A percentile compares a stretch with the other conserved stretches of the same genome.
These are phyloP conservation scores for Venturia oleaginea DNA, from an alignment of 2,329 filamentous ascomycete species.

Conservation along the genomic window DNA sequence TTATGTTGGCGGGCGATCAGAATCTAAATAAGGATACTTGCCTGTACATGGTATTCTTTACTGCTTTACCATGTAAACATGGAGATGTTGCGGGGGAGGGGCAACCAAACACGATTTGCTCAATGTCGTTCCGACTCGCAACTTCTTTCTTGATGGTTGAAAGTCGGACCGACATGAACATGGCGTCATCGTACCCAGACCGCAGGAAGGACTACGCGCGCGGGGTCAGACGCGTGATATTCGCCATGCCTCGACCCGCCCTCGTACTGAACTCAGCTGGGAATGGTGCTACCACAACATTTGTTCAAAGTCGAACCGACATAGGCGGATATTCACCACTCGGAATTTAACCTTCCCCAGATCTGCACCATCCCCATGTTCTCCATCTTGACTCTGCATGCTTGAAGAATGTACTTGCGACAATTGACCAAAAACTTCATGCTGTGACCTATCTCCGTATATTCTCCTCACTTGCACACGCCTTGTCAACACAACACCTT, in stretches of 20 bases:
- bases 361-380: neutral
- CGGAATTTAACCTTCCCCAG: neutral
- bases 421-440: neutral
- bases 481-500: neutral
- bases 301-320: neutral
- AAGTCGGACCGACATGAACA: neutral
- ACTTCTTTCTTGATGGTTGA: neutral
- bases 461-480: neutral
- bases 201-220: too few relatives aligned
- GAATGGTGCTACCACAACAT: neutral
- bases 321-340: too few relatives aligned
- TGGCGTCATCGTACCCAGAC: neutral
- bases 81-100: neutral
- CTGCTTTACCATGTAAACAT: neutral
- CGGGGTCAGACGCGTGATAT: neutral
- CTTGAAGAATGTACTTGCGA: neutral
- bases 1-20: neutral
- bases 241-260: neutral
- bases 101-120: neutral
- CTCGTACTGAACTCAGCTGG: neutral
- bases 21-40: neutral
- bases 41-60: neutral
- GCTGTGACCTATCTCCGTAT: neutral
- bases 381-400: neutral
- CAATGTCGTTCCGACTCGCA: neutral